Evolutionary conservation across 768 basidiomycete species (phyloP).

Genomic region (Paxillus rubicundulus): DNA sequence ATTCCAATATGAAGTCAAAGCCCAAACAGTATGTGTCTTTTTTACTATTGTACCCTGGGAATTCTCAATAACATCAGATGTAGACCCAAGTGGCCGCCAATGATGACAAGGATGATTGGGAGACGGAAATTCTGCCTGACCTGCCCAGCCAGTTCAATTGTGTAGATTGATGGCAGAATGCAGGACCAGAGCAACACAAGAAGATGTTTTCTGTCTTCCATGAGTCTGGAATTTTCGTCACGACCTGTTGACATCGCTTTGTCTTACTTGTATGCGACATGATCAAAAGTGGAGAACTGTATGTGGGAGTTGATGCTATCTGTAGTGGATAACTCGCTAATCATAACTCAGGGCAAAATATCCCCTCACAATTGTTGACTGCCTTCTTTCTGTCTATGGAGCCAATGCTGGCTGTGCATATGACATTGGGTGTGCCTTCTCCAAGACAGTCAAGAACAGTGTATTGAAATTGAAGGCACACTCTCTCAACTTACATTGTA

Average conservation of each 20-base stretch:
- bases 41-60: neutral
- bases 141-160: slow-evolving; percentile 1
- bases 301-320: neutral
- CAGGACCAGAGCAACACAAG: neutral
- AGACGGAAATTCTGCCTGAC: neutral
- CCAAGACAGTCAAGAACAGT: neutral
- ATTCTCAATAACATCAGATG: neutral
- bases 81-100: too few species aligned
- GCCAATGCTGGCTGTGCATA: neutral
- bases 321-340: neutral
- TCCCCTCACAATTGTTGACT: neutral
- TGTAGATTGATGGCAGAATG: slow-evolving; percentile 7
- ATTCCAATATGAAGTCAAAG: slow-evolving; percentile 1
- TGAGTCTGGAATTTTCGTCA: slow-evolving; percentile 6
- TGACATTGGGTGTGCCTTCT: neutral
- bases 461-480: neutral
- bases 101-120: neutral
- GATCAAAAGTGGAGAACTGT: slow-evolving; percentile 17
- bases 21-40: neutral
- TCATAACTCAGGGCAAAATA: slow-evolving; percentile 7
- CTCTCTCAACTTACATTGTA: neutral
- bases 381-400: neutral
- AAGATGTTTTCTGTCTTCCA: slow-evolving; percentile 3
- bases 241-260: slow-evolving; percentile 6
- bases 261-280: slow-evolving; percentile 8